Evolutionary conservation across 2,329 filamentous ascomycete genomes (phyloP), one percentile per base, ranked within the genome.

Genomic region (Helotiales sp.): DNA sequence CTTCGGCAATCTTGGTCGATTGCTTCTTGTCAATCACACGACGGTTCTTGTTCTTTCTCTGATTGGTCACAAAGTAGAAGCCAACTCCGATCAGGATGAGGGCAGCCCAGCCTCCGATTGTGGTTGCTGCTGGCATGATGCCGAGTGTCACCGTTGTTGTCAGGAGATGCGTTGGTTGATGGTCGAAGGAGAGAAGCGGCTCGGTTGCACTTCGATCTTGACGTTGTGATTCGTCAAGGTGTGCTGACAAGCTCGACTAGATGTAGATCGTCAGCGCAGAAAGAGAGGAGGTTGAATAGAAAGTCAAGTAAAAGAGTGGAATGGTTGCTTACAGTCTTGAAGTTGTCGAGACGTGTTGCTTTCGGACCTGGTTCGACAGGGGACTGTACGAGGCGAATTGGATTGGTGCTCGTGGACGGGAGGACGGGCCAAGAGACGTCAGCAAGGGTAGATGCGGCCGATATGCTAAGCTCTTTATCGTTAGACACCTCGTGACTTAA

Each of bases 21-120:
- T 58, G 57, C 54, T 66, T 69, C 15, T 40, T 22, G 19, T 42
- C 36, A 24, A 57, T n/a, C 29, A 57, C 40, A 13, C 67, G 60
- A 25, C 59, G 55, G 46, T 63, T 66, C 50, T 63, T 66, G 25
- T 61, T 61, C 57, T 66, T 66, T 34, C 58, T 54, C 36, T 59
- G 51, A 31, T 59, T 63, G 42, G 50, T 60, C 5, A 65, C 52
- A 27, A 55, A 68, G 29, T 63, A 69, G 54, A 67, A 72, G 38
- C 66, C 61, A 49, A 66, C 72, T 36, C 64, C 62, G 40, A 70
- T 54, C 15, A 67, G 65, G 25, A 73, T 48, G 47, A 76, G 64
- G 33, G 70, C 66, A 51, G 66, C 69, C 69, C 70, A 76, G 56
- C 74, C 73, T 60, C 70, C 72, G 63, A 72, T 67, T 54, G 74